Evolutionary conservation across 108 stramenopile genomes (phyloP).

Genomic region (Pseudonitzschia multiseries): DNA sequence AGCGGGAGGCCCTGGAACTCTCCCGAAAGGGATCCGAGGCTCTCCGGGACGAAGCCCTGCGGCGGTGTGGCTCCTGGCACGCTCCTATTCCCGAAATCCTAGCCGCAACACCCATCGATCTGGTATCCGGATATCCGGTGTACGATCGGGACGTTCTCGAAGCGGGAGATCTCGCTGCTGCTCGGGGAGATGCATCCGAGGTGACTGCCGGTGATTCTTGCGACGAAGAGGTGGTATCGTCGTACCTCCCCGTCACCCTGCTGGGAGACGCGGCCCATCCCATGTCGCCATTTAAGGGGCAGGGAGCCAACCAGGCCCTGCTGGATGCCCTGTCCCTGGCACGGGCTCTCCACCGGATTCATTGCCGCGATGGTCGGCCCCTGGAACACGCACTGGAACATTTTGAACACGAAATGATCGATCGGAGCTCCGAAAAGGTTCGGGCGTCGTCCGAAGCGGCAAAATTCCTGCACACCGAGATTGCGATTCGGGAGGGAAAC

Average conservation of each 20-base stretch:
- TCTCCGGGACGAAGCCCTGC: conserved; percentile 61
- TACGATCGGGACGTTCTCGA: conserved; percentile 72
- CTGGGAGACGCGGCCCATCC: conserved; percentile 87
- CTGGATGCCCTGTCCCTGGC: conserved; percentile 74
- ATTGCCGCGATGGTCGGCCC: background rate
- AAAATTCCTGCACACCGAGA: conserved; percentile 59
- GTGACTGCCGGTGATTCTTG: too few species aligned
- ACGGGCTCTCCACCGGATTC: conserved; percentile 40
- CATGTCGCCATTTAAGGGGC: conserved; percentile 88
- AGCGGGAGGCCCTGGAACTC: conserved; percentile 49
- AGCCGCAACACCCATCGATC: conserved; percentile 41
- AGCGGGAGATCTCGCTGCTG: conserved; percentile 25
- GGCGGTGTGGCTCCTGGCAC: conserved; percentile 66
- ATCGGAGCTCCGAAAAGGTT: conserved; percentile 58
- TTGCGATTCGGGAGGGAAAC: conserved; percentile 62
- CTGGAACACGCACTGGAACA: conserved; percentile 33
- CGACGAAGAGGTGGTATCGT: conserved; percentile 5
- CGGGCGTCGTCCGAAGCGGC: conserved; percentile 69
- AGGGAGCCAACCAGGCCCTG: conserved; percentile 86
- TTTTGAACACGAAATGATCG: conserved; percentile 65
- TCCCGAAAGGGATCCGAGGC: conserved; percentile 47
- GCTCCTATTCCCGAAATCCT: conserved; percentile 64
- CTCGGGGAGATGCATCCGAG: background rate
- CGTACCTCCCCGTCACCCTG: conserved; percentile 37
- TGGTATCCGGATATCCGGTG: conserved; percentile 85